Evolutionary conservation across 2,329 filamentous ascomycete genomes (phyloP).

Genomic region (Cytospora piceicola): DNA sequence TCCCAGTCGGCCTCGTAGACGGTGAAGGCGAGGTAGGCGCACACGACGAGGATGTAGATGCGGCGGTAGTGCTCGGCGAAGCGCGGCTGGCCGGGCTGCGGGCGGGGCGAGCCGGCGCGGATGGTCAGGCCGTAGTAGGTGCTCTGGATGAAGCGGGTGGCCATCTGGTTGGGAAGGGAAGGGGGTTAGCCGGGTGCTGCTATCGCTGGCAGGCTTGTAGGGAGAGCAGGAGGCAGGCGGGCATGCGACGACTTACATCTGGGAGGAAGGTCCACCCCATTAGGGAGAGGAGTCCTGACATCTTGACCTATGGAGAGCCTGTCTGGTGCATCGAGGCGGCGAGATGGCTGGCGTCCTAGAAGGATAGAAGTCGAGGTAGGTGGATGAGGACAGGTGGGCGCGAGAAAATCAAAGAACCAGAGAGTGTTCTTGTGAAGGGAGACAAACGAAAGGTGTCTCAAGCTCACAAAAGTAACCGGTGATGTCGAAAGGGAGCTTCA

Average conservation of each 20-base stretch:
- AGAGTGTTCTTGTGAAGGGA: neutral
- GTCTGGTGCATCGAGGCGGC: slow-evolving; percentile 14
- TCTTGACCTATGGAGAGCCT: slow-evolving; percentile 34
- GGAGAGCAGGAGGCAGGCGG: neutral
- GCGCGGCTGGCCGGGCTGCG: slow-evolving; percentile 68
- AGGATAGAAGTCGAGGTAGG: neutral
- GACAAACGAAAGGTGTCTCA: slow-evolving; percentile 14
- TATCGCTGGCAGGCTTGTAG: neutral
- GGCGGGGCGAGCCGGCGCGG: slow-evolving; percentile 84
- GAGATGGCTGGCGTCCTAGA: neutral
- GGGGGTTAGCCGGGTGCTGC: slow-evolving; percentile 12
- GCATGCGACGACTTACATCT: slow-evolving; percentile 45
- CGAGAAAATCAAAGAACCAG: neutral
- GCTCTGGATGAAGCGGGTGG: slow-evolving; percentile 75
- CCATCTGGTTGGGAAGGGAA: slow-evolving; percentile 59
- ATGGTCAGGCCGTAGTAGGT: slow-evolving; percentile 88
- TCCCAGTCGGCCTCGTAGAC: slow-evolving; percentile 90
- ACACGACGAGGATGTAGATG: slow-evolving; percentile 82
- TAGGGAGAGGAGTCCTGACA: slow-evolving; percentile 58
- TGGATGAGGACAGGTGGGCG: slow-evolving; percentile 5
- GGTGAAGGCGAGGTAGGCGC: slow-evolving; percentile 85
- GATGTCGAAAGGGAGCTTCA: neutral
- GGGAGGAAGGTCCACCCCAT: slow-evolving; percentile 63
- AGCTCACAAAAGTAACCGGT: neutral
- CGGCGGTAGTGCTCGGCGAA: slow-evolving; percentile 75